Percentiles rank a stretch among this genome's conserved stretches.
phyloP scores from a whole-genome alignment of 495 filamentous ascomycete genomes.

The Corynascus novoguineensis region DNA sequence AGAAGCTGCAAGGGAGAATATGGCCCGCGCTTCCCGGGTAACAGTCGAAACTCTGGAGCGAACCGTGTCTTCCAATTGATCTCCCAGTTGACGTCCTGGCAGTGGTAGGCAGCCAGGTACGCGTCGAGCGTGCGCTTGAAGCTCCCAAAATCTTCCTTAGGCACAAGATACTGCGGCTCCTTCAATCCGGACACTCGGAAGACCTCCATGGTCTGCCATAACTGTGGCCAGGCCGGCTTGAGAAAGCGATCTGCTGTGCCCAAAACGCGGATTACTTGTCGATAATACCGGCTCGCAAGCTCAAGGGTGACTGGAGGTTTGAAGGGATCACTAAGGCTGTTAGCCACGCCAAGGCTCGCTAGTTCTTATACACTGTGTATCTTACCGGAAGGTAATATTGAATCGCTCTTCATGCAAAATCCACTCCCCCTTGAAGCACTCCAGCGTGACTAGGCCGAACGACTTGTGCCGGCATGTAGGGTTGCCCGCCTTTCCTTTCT shows the following conservation, averaged over 20 bases:
- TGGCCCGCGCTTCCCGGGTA: conserved; percentile 55
- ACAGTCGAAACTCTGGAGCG: conserved; percentile 76
- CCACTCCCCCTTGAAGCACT: conserved; percentile 33
- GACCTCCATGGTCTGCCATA: conserved; percentile 61
- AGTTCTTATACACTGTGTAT: background rate
- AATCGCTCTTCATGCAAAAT: conserved; percentile 72
- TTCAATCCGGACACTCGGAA: conserved; percentile 59
- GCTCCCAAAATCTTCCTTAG: conserved; percentile 70
- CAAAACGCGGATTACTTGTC: conserved; percentile 69
- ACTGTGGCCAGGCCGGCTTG: conserved; percentile 75
- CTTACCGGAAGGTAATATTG: conserved; percentile 74
- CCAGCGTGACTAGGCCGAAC: conserved; percentile 73
- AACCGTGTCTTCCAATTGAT: conserved; percentile 74
- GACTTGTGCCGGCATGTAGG: conserved; percentile 40
- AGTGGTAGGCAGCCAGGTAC: conserved; percentile 72
- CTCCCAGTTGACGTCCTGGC: conserved; percentile 70
- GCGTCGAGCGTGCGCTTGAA: conserved; percentile 81
- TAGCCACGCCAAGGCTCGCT: background rate
- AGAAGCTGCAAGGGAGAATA: conserved; percentile 75
- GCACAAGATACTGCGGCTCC: conserved; percentile 42
- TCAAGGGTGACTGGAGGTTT: conserved; percentile 58
- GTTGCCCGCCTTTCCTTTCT: conserved; percentile 48
- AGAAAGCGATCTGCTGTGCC: conserved; percentile 69
- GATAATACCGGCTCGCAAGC: conserved; percentile 71
- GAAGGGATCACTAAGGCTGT: conserved; percentile 53